phyloP scores from a whole-genome alignment of 2,329 filamentous ascomycete genomes.

The Ceratocystis ficicola region DNA sequence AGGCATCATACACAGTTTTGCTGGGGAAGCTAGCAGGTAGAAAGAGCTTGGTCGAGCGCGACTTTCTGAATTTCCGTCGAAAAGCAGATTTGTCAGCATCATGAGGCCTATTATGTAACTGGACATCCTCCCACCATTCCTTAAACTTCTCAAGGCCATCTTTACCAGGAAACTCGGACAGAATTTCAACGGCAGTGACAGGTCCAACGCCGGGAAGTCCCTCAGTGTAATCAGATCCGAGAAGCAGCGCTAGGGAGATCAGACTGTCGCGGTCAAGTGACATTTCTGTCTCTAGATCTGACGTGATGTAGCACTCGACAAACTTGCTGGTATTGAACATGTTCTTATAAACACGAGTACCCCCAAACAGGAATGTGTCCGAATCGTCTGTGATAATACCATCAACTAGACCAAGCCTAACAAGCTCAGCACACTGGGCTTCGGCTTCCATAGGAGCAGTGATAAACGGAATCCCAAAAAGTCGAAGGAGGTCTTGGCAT shows the following conservation, averaged over 20 bases:
- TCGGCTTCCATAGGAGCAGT: conserved; percentile 99
- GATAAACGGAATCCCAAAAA: conserved; percentile 92
- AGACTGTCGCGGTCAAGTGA: conserved; percentile 76
- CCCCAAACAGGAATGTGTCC: conserved; percentile 92
- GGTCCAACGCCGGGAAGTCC: conserved; percentile 83
- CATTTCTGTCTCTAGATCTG: conserved; percentile 79
- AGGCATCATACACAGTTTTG: conserved; percentile 65
- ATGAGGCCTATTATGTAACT: conserved; percentile 52
- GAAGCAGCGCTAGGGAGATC: conserved; percentile 77
- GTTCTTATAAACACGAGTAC: conserved; percentile 95
- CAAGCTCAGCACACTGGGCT: conserved; percentile 89
- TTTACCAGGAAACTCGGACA: conserved; percentile 67
- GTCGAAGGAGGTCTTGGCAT: conserved; percentile 75
- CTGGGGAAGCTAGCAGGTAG: conserved; percentile 70
- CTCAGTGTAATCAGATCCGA: conserved; percentile 92
- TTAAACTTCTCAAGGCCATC: conserved; percentile 60
- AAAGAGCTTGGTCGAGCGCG: conserved; percentile 73
- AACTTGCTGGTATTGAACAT: conserved; percentile 99
- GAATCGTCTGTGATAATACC: conserved; percentile 97
- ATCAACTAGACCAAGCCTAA: conserved; percentile 76
- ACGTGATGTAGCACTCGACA: conserved; percentile 83
- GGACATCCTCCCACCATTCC: conserved; percentile 76
- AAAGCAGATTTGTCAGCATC: conserved; percentile 55
- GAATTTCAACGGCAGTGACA: conserved; percentile 85
- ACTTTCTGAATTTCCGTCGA: conserved; percentile 72